Evolutionary conservation across 257 asterid species (phyloP), one percentile per base, ranked within the genome.

Genomic region (Nemophila menziesii): DNA sequence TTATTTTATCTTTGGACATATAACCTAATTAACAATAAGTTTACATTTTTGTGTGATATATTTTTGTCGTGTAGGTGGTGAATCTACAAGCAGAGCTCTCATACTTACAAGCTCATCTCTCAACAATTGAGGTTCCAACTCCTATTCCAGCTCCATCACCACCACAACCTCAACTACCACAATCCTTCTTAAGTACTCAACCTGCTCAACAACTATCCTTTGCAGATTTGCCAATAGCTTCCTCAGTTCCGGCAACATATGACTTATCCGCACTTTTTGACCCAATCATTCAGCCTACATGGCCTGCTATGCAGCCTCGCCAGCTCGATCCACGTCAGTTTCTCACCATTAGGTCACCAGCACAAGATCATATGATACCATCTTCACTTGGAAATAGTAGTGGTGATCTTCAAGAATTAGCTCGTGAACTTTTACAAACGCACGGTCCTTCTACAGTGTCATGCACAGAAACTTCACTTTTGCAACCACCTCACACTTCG

Each of bases 401-500:
- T 46, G 80, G 77, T 5, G 97, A 87, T 55, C 93, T 87, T 43
- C 95, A 87, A 33, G 93, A 82, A 48, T 62, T 86, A 65, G 96
- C 90, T 1, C 74, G 79, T 16, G 90, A 80, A 60, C 85, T 85
- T 42, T 66, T 80, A 29, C 77, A 65, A 55, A 64, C 92, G 41
- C 92, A 62, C 27, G 79, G 74, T 6, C 49, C 78, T 1, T 64
- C 77, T 11, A 38, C 73, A 8, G 52, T 73, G 58, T 57, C 78
- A 19, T 80, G 90, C 81, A 66, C 69, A 19, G 73, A 69, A 46
- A 21, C 54, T n/a, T 18, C 77, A 29, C 39, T 55, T 49, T 55
- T 66, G 68, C 77, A 29, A 29, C 36, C 77, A 38, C 71, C 86
- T 9, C 75, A 69, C 37, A 54, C 82, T 33, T n/a, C n/a, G n/a